phyloP scores from a whole-genome alignment of 75 land plant species.

The Selaginella tamariscina region DNA sequence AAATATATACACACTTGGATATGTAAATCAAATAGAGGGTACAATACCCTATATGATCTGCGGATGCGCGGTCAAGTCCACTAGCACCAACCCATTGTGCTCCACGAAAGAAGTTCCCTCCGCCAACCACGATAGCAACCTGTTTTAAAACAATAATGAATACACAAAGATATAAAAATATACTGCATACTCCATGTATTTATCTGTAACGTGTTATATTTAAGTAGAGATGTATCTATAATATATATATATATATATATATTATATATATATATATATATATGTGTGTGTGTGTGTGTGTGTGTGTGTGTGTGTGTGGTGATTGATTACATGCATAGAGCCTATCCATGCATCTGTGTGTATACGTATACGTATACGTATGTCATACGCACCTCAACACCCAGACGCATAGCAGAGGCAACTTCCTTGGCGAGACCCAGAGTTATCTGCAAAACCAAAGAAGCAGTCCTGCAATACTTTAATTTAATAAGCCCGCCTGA shows the following conservation, averaged over 20 bases:
- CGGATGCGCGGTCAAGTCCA: slow-evolving; percentile 47
- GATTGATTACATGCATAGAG: not conserved
- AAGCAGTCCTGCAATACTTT: not conserved
- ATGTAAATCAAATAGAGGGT: slow-evolving; percentile 7
- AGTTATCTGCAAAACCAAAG: slow-evolving; percentile 28
- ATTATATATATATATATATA: too few relatives aligned
- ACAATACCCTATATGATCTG: slow-evolving; percentile 78
- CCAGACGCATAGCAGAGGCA: slow-evolving; percentile 38
- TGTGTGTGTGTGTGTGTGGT: too few relatives aligned
- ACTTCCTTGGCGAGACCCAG: slow-evolving; percentile 56
- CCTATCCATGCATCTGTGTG: not conserved
- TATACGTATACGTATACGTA: not conserved
- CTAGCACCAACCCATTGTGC: slow-evolving; percentile 54
- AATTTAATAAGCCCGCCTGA: slow-evolving; percentile 1
- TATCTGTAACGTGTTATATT: not conserved
- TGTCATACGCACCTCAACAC: slow-evolving; percentile 46
- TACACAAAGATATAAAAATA: not conserved
- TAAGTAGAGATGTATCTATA: not conserved
- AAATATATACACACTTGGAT: too few relatives aligned
- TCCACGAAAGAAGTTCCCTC: slow-evolving; percentile 70
- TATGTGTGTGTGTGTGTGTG: too few relatives aligned
- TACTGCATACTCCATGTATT: slow-evolving; percentile 12
- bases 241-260: too few relatives aligned
- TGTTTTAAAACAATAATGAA: slow-evolving; percentile 10
- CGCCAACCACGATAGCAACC: slow-evolving; percentile 75